A percentile compares a stretch with the other conserved stretches of the same genome.
Conservation (phyloP, 768 basidiomycete genomes). For the Tricholomella constricta region DNA sequence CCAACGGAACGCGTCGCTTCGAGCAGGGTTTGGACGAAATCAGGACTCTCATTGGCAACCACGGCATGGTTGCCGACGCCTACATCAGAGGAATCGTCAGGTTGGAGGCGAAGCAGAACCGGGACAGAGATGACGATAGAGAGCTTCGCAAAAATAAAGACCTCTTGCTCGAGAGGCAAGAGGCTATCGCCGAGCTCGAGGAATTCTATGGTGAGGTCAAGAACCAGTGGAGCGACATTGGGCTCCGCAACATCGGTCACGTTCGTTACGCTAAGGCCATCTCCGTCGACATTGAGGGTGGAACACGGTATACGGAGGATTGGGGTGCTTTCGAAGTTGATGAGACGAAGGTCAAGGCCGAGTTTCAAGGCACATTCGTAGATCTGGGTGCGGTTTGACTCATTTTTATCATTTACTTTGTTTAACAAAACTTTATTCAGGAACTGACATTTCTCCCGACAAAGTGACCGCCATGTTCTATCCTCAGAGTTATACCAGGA, state of each 20-base stretch:
- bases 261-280: conserved; percentile 20
- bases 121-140: conserved; percentile 17
- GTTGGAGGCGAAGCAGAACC: conserved; percentile 20
- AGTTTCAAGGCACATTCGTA: conserved; percentile 32
- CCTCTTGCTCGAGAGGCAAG: conserved; percentile 3
- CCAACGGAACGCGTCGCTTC: conserved; percentile 33
- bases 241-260: conserved; percentile 15
- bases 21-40: conserved; percentile 34
- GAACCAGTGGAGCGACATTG: conserved; percentile 14
- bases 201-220: background rate
- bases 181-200: conserved; percentile 8
- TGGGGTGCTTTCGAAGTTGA: conserved; percentile 21
- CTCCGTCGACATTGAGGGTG: conserved; percentile 24
- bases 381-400: conserved; percentile 30
- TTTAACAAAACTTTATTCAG: conserved; percentile 26
- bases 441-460: conserved; percentile 6
- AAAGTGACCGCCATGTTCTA: conserved; percentile 18
- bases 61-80: conserved; percentile 18
- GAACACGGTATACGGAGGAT: conserved; percentile 23
- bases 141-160: conserved; percentile 7
- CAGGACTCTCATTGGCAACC: conserved; percentile 18
- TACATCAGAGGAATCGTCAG: conserved; percentile 9
- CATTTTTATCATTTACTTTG: conserved; percentile 16
- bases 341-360: conserved; percentile 24
- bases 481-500: conserved; percentile 9